Conservation (phyloP, 352 stramenopile genomes). For the Globisporangium iwayamae region DNA sequence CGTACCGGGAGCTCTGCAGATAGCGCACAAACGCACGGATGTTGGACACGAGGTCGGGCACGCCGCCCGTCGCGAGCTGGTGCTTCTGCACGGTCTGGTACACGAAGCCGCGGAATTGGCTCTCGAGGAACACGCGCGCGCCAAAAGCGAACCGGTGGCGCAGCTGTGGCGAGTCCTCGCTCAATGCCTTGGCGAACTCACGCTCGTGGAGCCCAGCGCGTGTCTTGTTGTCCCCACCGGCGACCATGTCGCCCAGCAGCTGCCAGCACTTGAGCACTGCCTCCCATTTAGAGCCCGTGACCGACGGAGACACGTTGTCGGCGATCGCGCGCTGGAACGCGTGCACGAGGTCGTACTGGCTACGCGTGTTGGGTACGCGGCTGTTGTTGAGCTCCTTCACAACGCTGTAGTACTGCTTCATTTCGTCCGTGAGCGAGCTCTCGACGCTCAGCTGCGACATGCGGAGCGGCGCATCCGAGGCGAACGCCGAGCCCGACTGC, state of each 20-base stretch:
- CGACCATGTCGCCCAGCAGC: constrained; percentile 63
- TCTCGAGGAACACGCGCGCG: constrained; percentile 72
- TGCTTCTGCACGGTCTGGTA: constrained; percentile 80
- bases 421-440: constrained; percentile 76
- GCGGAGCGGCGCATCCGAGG: constrained; percentile 35
- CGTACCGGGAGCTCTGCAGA: constrained; percentile 66
- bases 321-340: constrained; percentile 51
- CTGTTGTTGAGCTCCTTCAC: constrained; percentile 69
- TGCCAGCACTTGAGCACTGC: constrained; percentile 81
- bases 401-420: constrained; percentile 77
- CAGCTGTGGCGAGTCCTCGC: constrained; percentile 36
- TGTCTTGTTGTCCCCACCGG: constrained; percentile 43
- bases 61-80: constrained; percentile 59
- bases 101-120: constrained; percentile 72
- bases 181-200: constrained; percentile 43
- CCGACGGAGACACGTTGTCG: constrained; percentile 52
- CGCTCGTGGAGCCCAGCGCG: constrained; percentile 43
- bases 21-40: constrained; percentile 78
- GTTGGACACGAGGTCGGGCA: constrained; percentile 65
- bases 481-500: constrained; percentile 22
- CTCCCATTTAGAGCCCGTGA: constrained; percentile 68
- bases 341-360: constrained; percentile 63
- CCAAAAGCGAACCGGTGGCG: constrained; percentile 61
- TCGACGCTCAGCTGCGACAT: constrained; percentile 65
- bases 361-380: constrained; percentile 64